A percentile compares a stretch with the other conserved stretches of the same genome.
These are phyloP conservation scores for Astragalus membranaceus DNA, from an alignment of 306 rosid species.

Conservation along the genomic window DNA sequence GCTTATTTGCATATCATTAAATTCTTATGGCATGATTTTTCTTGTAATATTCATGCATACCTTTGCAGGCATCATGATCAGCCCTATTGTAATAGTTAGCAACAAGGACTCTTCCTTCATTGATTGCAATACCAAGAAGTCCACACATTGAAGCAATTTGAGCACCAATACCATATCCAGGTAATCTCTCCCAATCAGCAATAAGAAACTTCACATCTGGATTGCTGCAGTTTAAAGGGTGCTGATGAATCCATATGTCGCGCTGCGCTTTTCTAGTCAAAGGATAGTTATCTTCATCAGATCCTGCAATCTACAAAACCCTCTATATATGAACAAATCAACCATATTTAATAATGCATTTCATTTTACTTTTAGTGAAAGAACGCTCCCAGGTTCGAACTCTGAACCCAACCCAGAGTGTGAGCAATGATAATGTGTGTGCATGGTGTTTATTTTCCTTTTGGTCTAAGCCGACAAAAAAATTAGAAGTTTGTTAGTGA, in stretches of 20 bases:
- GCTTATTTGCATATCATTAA: background rate
- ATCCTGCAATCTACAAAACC: conserved; percentile 58
- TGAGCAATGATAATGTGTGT: too few relatives aligned
- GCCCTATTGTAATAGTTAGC: conserved; percentile 77
- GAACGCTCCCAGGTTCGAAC: too few relatives aligned
- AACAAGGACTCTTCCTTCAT: conserved; percentile 81
- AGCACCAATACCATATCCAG: conserved; percentile 90
- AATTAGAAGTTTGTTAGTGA: too few relatives aligned
- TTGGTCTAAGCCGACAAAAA: too few relatives aligned
- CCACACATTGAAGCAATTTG: conserved; percentile 90
- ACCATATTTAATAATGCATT: background rate
- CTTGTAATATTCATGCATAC: conserved; percentile 20
- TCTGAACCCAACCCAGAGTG: too few relatives aligned
- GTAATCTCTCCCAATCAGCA: conserved; percentile 84
- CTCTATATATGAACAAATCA: background rate
- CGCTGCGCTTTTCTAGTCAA: conserved; percentile 79
- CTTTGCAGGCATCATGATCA: conserved; percentile 77
- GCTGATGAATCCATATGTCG: conserved; percentile 89
- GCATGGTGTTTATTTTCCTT: too few relatives aligned
- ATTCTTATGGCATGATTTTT: background rate
- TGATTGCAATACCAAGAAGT: conserved; percentile 78
- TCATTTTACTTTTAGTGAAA: background rate
- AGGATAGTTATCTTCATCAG: conserved; percentile 92
- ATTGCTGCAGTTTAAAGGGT: conserved; percentile 66
- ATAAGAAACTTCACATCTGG: conserved; percentile 64